Evolutionary conservation across 1,284 basidiomycete genomes (phyloP).

Genomic region (Marasmius tenuissimus): DNA sequence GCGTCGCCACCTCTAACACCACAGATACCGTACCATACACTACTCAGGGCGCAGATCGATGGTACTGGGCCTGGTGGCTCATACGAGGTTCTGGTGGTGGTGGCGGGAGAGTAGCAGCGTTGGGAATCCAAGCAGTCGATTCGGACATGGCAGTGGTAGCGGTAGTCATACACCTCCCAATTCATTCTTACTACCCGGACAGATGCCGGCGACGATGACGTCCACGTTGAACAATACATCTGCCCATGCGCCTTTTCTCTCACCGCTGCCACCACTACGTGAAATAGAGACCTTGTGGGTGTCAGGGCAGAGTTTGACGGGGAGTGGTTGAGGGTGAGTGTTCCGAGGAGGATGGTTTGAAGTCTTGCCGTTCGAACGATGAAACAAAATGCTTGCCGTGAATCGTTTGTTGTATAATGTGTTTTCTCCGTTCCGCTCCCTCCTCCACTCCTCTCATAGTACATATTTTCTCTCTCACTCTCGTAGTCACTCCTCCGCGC

Average conservation of each 20-base stretch:
- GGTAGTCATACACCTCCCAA: neutral
- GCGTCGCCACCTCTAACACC: slow-evolving; percentile 44
- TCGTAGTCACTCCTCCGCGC: too few species aligned
- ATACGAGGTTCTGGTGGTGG: neutral
- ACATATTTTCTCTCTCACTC: too few species aligned
- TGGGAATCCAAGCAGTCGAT: neutral
- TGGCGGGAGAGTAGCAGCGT: neutral
- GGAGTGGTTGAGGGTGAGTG: too few species aligned
- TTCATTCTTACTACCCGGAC: neutral
- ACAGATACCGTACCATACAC: slow-evolving; percentile 41
- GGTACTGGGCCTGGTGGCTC: neutral
- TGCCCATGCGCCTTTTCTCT: slow-evolving; percentile 58
- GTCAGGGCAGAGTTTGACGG: too few species aligned
- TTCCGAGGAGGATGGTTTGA: too few species aligned
- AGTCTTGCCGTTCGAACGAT: too few species aligned
- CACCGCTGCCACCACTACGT: slow-evolving; percentile 50
- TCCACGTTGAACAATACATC: slow-evolving; percentile 22
- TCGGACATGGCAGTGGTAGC: neutral
- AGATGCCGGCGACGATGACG: neutral
- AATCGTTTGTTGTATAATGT: too few species aligned
- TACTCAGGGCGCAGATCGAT: slow-evolving; percentile 29
- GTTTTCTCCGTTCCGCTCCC: too few species aligned
- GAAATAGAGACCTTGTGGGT: slow-evolving; percentile 60
- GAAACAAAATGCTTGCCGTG: too few species aligned
- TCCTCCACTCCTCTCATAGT: too few species aligned